phyloP scores from a whole-genome alignment of 2,329 filamentous ascomycete genomes.

The Colletotrichum sp. region DNA sequence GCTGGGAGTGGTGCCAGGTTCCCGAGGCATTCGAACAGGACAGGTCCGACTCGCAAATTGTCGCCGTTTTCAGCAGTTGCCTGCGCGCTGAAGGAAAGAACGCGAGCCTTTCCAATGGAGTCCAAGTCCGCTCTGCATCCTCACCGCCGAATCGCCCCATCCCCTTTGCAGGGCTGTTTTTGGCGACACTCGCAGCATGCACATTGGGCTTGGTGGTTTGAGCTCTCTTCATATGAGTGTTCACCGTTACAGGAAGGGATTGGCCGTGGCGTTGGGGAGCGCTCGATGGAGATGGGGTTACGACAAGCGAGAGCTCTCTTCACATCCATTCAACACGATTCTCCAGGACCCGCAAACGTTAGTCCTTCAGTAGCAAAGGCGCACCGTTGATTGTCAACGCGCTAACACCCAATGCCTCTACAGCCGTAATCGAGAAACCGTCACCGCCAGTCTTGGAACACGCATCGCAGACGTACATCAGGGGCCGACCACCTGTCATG shows the following conservation, averaged over 20 bases:
- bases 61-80: neutral
- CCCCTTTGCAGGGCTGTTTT: neutral
- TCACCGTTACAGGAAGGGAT: fast-evolving
- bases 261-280: too few species aligned
- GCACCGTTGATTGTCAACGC: fast-evolving
- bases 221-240: neutral
- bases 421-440: too few species aligned
- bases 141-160: neutral
- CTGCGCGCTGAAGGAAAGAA: neutral
- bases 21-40: fast-evolving
- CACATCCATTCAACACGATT: too few species aligned
- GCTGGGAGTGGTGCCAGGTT: neutral
- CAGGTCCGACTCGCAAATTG: neutral
- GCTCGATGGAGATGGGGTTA: fast-evolving
- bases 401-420: too few species aligned
- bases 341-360: too few species aligned
- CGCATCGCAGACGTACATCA: too few species aligned
- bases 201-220: neutral
- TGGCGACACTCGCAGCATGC: neutral
- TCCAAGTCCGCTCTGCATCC: neutral
- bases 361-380: fast-evolving
- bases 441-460: too few species aligned
- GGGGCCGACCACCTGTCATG: too few species aligned
- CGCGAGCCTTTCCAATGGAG: neutral
- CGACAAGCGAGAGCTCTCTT: too few species aligned